Evolutionary conservation across 306 rosid species (phyloP), one percentile per base, ranked within the genome.

Genomic region (Rubus idaeus): DNA sequence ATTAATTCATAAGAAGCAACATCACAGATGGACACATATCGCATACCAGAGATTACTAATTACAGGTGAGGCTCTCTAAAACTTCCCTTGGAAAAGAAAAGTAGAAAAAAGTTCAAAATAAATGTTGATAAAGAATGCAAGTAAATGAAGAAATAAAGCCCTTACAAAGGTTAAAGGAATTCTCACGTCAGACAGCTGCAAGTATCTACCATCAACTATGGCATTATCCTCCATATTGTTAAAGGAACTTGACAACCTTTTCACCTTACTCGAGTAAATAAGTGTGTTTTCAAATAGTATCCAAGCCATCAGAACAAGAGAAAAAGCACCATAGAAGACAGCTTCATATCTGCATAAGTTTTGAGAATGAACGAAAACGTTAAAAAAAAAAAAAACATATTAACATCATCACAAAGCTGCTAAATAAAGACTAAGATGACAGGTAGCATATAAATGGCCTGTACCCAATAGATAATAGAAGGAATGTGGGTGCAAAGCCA

Each of bases 381-480:
- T 23, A 56, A 45, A 44, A 8, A 74, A 21, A 56, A 45, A 44
- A 8, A 74, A 21, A 23, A 42, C 49, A 56, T 62, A 63, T 63
- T 21, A 37, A 46, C 12, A 13, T 10, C 47, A 23, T 5, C 66
- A 52, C 39, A 67, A 79, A 52, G 10, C 65, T 37, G 70, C 51
- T 50, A 53, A 67, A 65, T 75, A 21, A 14, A 52, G 17, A 77
- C 68, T 16, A 80, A 17, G 7, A 78, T 26, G 53, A 71, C 11
- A 64, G 50, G 30, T 51, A n/a, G 69, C 74, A 13, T 41, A 75
- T 58, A 35, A 74, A 79, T 44, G 73, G 64, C 79, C 76, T 20
- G 76, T 90, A 93, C 98, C 98, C 98, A 61, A 93, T 93, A 79
- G 98, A 93, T 60, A 93, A 91, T 77, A 93, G 94, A 84, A 93